Evolutionary conservation across 169 alveolate species (phyloP).

Genomic region (Plasmodium chabaudi): DNA sequence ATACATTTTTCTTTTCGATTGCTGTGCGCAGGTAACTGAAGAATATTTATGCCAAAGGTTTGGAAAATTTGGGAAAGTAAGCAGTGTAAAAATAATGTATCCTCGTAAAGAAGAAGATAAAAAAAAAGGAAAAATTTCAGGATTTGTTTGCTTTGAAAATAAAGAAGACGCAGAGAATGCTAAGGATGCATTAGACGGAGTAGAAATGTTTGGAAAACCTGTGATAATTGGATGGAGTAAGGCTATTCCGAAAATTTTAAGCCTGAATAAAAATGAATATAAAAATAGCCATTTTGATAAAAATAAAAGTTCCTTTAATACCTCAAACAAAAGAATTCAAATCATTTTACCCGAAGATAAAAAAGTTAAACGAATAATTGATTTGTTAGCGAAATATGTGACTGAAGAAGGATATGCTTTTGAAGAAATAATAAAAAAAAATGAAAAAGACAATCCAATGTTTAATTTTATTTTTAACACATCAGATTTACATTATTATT

Average conservation of each 20-base stretch:
- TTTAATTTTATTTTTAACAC: slow-evolving; percentile 60
- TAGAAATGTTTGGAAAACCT: slow-evolving; percentile 83
- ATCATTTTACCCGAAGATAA: slow-evolving; percentile 80
- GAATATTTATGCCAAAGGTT: slow-evolving; percentile 86
- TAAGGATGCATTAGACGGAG: slow-evolving; percentile 85
- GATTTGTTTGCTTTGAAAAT: slow-evolving; percentile 87
- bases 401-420: slow-evolving; percentile 77
- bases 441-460: slow-evolving; percentile 51
- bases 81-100: slow-evolving; percentile 88
- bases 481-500: slow-evolving; percentile 61
- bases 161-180: slow-evolving; percentile 87
- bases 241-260: slow-evolving; percentile 52
- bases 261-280: slow-evolving; percentile 15
- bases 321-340: slow-evolving; percentile 65
- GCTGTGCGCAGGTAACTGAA: slow-evolving; percentile 84
- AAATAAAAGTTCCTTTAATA: slow-evolving; percentile 7
- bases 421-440: slow-evolving; percentile 65
- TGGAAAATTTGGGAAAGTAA: slow-evolving; percentile 88
- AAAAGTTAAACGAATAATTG: slow-evolving; percentile 77
- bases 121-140: slow-evolving; percentile 84
- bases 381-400: slow-evolving; percentile 81
- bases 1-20: not conserved
- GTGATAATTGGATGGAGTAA: slow-evolving; percentile 86
- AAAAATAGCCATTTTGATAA: slow-evolving; percentile 12
- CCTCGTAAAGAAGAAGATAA: slow-evolving; percentile 90